These are phyloP conservation scores for Rhizomucor miehei DNA, from an alignment of 371 early-diverging fungal species.

Conservation along the genomic window DNA sequence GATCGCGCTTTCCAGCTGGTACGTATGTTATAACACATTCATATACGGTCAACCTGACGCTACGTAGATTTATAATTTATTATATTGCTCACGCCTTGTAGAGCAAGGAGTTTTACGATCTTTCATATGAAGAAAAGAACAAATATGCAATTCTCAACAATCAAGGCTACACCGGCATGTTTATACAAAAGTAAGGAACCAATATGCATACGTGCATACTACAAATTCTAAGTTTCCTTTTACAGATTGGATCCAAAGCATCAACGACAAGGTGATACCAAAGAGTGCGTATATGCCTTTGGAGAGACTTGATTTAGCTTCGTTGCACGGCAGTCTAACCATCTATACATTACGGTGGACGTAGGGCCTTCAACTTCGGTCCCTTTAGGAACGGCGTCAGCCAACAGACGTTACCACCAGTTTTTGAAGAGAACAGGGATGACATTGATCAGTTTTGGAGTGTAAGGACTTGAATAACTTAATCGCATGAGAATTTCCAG, in stretches of 20 bases:
- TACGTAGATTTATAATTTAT: no score
- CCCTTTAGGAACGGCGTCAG: conserved; percentile 45
- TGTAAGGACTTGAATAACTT: conserved; percentile 16
- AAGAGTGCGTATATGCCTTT: conserved; percentile 69
- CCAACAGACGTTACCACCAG: conserved; percentile 30
- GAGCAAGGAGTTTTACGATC: conserved; percentile 46
- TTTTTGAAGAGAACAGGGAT: conserved; percentile 29
- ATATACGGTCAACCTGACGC: no score
- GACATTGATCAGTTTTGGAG: conserved; percentile 32
- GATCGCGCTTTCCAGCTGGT: conserved; percentile 51
- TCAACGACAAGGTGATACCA: conserved; percentile 59
- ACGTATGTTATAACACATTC: no score
- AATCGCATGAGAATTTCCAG: no score
- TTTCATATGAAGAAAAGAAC: conserved; percentile 35
- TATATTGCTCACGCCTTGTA: no score
- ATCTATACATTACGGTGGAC: no score
- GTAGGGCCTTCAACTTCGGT: conserved; percentile 61
- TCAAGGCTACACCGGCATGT: conserved; percentile 42
- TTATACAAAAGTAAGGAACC: conserved; percentile 36
- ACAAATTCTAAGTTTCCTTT: not conserved
- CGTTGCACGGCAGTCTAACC: no score
- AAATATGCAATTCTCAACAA: conserved; percentile 35
- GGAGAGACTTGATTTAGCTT: no score
- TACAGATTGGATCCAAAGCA: conserved; percentile 51
- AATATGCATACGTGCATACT: not conserved